These are phyloP conservation scores for Fusarium xyrophilum DNA, from an alignment of 2,329 filamentous ascomycete genomes.

Conservation along the genomic window DNA sequence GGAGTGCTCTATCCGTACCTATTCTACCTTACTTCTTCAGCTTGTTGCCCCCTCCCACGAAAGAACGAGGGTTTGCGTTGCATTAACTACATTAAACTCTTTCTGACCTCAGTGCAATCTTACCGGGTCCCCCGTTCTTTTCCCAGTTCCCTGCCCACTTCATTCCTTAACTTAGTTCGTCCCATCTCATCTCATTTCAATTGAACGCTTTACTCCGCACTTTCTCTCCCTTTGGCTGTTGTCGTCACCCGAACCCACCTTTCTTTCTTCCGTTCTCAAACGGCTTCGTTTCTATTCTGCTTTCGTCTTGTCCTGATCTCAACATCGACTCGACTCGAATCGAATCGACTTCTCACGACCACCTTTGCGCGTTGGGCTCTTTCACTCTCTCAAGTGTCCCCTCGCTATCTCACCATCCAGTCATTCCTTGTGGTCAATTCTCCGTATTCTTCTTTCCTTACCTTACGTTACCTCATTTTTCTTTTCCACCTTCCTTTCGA, in stretches of 20 bases:
- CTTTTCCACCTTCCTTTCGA: constrained; percentile 3
- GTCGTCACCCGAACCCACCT: constrained; percentile 24
- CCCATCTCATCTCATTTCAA: constrained; percentile 33
- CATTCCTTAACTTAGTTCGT: constrained; percentile 25
- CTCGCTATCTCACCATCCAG: constrained; percentile 10
- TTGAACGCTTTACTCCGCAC: neutral
- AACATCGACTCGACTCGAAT: neutral
- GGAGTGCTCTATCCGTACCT: neutral
- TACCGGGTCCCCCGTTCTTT: constrained; percentile 31
- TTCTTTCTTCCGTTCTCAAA: constrained; percentile 23
- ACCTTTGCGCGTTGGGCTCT: constrained; percentile 19
- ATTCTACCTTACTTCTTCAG: constrained; percentile 7
- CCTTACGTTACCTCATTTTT: constrained; percentile 2
- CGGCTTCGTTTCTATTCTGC: constrained; percentile 28
- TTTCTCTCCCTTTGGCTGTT: constrained; percentile 24
- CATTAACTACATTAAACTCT: constrained; percentile 24
- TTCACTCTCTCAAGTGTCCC: constrained; percentile 35
- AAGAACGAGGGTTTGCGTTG: constrained; percentile 5
- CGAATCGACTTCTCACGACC: constrained; percentile 15
- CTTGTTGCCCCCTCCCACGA: constrained; percentile 5
- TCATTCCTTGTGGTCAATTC: constrained; percentile 23
- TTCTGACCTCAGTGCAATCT: constrained; percentile 28
- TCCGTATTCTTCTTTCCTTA: constrained; percentile 12
- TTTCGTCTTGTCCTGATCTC: constrained; percentile 9
- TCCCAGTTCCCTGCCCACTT: constrained; percentile 11